Conservation (phyloP, 2,329 filamentous ascomycete genomes). For the Raffaelea albimanens region DNA sequence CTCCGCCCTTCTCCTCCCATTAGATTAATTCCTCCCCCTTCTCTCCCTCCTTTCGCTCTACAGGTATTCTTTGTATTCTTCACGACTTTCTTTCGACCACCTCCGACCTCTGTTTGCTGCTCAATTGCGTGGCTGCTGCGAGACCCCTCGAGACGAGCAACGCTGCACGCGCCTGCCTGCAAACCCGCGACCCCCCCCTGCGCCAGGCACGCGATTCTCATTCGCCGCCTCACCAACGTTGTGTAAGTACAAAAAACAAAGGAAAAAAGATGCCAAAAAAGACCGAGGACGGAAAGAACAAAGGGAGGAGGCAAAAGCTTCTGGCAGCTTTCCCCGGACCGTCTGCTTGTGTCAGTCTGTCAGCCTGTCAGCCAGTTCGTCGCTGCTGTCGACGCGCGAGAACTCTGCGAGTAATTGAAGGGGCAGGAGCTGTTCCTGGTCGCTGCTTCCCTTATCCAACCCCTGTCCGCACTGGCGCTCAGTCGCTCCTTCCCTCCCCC, state of each 20-base stretch:
- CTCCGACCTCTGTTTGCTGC: not conserved
- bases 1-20: not conserved
- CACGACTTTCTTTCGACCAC: not conserved
- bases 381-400: too few relatives aligned
- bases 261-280: not conserved
- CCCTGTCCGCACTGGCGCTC: not conserved
- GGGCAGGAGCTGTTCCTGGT: not conserved
- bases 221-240: constrained; percentile 5
- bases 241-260: constrained; percentile 8
- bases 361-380: too few relatives aligned
- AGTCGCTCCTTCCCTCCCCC: too few relatives aligned
- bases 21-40: not conserved
- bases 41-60: too few relatives aligned
- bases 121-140: not conserved
- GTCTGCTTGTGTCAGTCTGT: too few relatives aligned
- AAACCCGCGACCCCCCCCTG: not conserved
- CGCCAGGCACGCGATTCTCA: constrained; percentile 9
- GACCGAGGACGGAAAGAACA: too few relatives aligned
- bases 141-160: not conserved
- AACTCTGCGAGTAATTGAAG: too few relatives aligned
- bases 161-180: not conserved
- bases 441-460: not conserved
- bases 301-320: too few relatives aligned
- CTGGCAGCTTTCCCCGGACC: too few relatives aligned
- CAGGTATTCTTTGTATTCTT: not conserved